Percentiles rank a stretch among this genome's conserved stretches.
phyloP scores from a whole-genome alignment of 2,329 filamentous ascomycete genomes.

The Hymenoscyphus fraxineus region DNA sequence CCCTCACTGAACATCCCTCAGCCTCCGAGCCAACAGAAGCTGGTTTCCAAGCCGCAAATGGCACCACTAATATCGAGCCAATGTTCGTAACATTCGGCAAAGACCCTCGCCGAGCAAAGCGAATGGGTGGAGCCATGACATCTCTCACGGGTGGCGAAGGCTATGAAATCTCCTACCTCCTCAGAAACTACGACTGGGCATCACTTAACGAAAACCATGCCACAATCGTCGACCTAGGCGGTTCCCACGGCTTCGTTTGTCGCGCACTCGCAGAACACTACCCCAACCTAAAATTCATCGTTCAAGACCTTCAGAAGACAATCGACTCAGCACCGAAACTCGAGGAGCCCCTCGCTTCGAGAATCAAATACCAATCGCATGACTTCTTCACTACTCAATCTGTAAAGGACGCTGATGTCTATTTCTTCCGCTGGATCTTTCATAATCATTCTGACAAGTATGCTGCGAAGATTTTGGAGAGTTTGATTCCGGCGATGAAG shows the following conservation, averaged over 20 bases:
- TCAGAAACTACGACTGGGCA: conserved; percentile 52
- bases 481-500: conserved; percentile 7
- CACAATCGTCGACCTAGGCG: conserved; percentile 56
- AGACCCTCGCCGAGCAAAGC: conserved; percentile 43
- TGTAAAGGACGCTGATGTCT: conserved; percentile 51
- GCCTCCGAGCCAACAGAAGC: conserved; percentile 47
- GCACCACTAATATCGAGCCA: conserved; percentile 47
- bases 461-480: conserved; percentile 3
- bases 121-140: conserved; percentile 53
- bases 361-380: conserved; percentile 38
- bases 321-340: conserved; percentile 46
- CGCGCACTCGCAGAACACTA: conserved; percentile 51
- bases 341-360: conserved; percentile 38
- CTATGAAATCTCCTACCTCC: conserved; percentile 50
- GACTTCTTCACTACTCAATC: conserved; percentile 43
- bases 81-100: conserved; percentile 53
- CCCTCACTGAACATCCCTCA: conserved; percentile 44
- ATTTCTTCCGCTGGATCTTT: conserved; percentile 39
- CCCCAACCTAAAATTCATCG: conserved; percentile 50
- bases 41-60: conserved; percentile 50
- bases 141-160: conserved; percentile 53
- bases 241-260: conserved; percentile 54
- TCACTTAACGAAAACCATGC: conserved; percentile 43
- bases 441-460: conserved; percentile 15
- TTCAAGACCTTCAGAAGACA: conserved; percentile 49